Base-by-base conservation (phyloP, 768 basidiomycete genomes). In the Amanita fuliginea region DNA sequence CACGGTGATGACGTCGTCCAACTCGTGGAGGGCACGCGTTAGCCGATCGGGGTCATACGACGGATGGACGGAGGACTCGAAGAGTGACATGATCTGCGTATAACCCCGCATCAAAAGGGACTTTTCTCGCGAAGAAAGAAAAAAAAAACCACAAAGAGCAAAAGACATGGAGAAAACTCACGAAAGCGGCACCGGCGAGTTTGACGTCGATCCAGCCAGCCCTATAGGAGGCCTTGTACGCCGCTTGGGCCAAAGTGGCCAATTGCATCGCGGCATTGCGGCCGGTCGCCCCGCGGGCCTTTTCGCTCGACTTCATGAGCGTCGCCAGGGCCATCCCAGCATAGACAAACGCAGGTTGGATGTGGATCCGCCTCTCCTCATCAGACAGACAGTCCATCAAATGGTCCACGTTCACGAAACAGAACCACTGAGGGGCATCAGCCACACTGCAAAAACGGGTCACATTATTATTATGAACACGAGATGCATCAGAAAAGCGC, bases 1-100 rank as follows among this genome's bases (percentile, higher is more conserved):
- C 2, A 62, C 62, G n/a, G 69, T 71, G 52, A 90, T 75, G 50
- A 88, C 77, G 26, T 71, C 68, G 59, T 90, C 87, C 28, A 89
- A 69, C 19, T 73, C 67, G 35, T 74, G 59, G 8, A 90, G 66
- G 0, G 85, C 71, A 16, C 63, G 63, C 18, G 69, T 66, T 9
- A 78, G 73, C 11, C 80, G 74, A 18, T 76, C 72, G 3, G 74
- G 68, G 18, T 72, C 74, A 59, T 86, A 75, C 37, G 74, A 67
- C 5, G 84, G 85, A 52, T 89, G 83, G 4, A 81, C 75, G 1
- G 83, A 88, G 0, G 77, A 75, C 60, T 90, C 87, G 56, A 86
- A 90, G 2, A 90, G 66, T 4, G 86, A 82, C 7, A 89, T 71
- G 43, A 90, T 77, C 86, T 86, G 53, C 6, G n/a, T 6, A 26